phyloP scores from a whole-genome alignment of 805 yeast species.

The Schwanniomyces pseudopolymorphus region DNA sequence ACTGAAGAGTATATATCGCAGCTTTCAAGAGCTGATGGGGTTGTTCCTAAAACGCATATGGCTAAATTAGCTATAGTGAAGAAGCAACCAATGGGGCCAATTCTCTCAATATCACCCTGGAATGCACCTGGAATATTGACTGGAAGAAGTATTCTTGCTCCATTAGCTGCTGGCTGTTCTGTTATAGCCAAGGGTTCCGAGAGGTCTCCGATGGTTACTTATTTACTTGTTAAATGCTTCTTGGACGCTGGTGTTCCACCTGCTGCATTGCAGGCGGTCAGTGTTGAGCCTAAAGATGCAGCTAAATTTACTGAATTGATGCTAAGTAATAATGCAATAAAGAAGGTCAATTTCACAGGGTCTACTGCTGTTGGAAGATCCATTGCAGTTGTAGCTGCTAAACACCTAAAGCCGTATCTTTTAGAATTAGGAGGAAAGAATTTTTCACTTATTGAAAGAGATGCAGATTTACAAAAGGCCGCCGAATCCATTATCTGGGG shows the following conservation, averaged over 20 bases:
- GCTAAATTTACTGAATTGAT: constrained; percentile 21
- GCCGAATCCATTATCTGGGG: constrained; percentile 26
- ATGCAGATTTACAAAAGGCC: constrained; percentile 33
- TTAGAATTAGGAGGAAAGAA: constrained; percentile 50
- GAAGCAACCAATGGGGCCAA: constrained; percentile 45
- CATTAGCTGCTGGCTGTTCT: constrained; percentile 50
- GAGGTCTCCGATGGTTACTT: constrained; percentile 32
- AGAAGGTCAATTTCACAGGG: constrained; percentile 47
- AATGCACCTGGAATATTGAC: constrained; percentile 46
- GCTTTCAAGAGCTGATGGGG: constrained; percentile 19
- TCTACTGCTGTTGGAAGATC: constrained; percentile 39
- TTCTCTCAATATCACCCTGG: constrained; percentile 48
- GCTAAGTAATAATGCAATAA: constrained; percentile 24
- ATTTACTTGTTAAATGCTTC: constrained; percentile 31
- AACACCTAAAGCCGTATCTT: constrained; percentile 38
- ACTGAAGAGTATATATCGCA: constrained; percentile 26
- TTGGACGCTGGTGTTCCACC: constrained; percentile 40
- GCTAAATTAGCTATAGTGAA: constrained; percentile 26
- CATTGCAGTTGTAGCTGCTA: constrained; percentile 37
- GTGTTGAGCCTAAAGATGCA: constrained; percentile 25
- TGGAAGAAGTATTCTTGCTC: constrained; percentile 40
- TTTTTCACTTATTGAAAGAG: constrained; percentile 29
- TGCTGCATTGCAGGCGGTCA: constrained; percentile 33
- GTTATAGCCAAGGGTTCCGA: constrained; percentile 44
- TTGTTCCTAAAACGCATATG: constrained; percentile 9